Base-by-base conservation (phyloP, 139 green algal species). In the Volvox reticuliferus region DNA sequence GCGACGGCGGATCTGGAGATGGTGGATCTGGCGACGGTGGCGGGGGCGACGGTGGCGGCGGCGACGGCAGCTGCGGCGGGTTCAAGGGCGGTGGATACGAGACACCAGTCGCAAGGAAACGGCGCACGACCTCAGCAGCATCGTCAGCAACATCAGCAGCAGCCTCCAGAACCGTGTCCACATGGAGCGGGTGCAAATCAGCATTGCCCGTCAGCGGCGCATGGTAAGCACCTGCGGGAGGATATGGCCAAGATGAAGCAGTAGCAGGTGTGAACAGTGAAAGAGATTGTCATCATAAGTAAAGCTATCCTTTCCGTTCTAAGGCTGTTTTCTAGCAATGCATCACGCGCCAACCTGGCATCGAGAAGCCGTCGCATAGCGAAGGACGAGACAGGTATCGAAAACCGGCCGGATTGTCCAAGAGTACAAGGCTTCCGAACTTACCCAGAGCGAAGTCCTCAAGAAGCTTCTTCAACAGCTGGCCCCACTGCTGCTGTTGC, bases 51-150 rank as follows among this genome's bases (percentile, higher is more conserved):
- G 35, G 2, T 2, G 82, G 36, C 21, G 65, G 26, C 0, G 65
- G 12, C 0, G 82, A 35, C 5, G 82, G 67, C 19, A 65, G 35
- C 24, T 30, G 36, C 16, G 82, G 22, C 1, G 65, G 22, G 1
- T 35, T 14, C 14, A 17, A 0, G 65, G 65, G 65, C 16, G 65
- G 65, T 73, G 65, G 63, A 67, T 67, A 67, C 36, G 24, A 22
- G 0, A 24, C 24, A 14, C 55, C 63, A 68, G 5, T 35, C 24
- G 50, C n/a, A 16, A 89, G 83, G 83, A 89, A 89, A 68, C 83
- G 83, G 67, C 83, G 83, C 21, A 89, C 67, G 30, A 89, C 83
- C 82, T 88, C 82, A 0, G 63, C 82, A 26, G 82, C 82, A 3
- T 79, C 82, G 1, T 88, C 82, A 21, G 82, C 63, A 2, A 88